Base-by-base conservation (phyloP, 192 early-diverging fungal genomes). In the Coemansia reversa region DNA sequence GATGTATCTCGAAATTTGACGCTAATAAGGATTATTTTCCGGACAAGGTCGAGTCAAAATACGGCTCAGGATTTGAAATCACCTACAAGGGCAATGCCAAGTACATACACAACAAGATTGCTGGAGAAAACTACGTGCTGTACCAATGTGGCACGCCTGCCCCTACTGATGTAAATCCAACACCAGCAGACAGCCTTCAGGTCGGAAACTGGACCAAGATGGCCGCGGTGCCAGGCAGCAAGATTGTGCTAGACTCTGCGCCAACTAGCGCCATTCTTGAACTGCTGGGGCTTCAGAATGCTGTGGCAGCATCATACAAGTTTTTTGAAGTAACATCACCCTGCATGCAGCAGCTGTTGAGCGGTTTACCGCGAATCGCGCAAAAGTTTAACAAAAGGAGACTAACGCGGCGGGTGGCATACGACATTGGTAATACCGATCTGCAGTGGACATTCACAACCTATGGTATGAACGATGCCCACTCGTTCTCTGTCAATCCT, bases 91-190 rank as follows among this genome's bases (percentile, higher is more conserved):
- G 84, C 11, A 87, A 85, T 58, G 85, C 86, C 77, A 92, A 92
- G 74, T 63, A 87, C 35, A 75, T 91, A 8, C 76, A 69, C 45
- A 89, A 90, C 73, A 83, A 33, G 19, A 55, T 70, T 16, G 67
- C 76, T 22, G 82, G 84, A 45, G 80, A 82, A 22, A 81, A 72
- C 22, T 91, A 86, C 63, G 82, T 86, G n/a, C 82, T 91, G 35
- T 85, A 86, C 53, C 89, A 90, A 66, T 92, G 88, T 67, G 88
- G 89, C 57, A 88, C 89, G 19, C 83, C 86, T 16, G 45, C 58
- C 7, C 67, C 78, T 20, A 63, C 69, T 32, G 70, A 78, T 48
- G 78, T 55, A 49, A 79, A 84, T 47, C 19, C 67, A 4, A 87
- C 88, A 0, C 58, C 76, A 0, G 78, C 80, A 9, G 42, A 62